phyloP scores from a whole-genome alignment of 116 monocot species.

The Zostera marina region DNA sequence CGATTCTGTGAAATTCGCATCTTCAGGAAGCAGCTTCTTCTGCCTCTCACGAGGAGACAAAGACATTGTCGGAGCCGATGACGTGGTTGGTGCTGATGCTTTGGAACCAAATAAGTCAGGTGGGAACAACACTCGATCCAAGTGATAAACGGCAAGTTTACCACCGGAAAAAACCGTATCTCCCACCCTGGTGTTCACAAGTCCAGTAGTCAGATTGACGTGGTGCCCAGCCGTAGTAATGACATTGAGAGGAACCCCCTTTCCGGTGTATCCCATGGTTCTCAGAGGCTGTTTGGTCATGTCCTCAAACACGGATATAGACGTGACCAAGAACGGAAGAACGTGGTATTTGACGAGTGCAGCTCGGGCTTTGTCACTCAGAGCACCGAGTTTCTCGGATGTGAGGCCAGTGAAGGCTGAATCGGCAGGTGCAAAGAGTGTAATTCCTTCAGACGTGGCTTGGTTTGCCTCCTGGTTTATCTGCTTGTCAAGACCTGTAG shows the following conservation, averaged over 20 bases:
- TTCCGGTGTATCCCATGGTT: slow-evolving; percentile 53
- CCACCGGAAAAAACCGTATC: slow-evolving; percentile 39
- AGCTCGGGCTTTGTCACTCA: slow-evolving; percentile 59
- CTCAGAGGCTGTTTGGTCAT: slow-evolving; percentile 64
- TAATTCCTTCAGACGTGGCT: slow-evolving; percentile 30
- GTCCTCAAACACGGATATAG: slow-evolving; percentile 44
- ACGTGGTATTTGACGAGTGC: slow-evolving; percentile 64
- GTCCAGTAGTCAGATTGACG: slow-evolving; percentile 65
- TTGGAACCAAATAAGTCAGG: slow-evolving; percentile 37
- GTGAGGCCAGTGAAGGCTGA: slow-evolving; percentile 59
- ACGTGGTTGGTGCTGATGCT: slow-evolving; percentile 23
- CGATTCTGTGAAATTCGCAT: background rate
- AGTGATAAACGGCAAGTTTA: slow-evolving; percentile 54
- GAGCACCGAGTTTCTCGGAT: slow-evolving; percentile 63
- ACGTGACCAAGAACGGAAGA: slow-evolving; percentile 19
- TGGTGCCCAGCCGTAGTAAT: slow-evolving; percentile 35
- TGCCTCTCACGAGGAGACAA: background rate
- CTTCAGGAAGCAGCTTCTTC: background rate
- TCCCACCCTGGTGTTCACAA: slow-evolving; percentile 48
- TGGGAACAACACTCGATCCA: slow-evolving; percentile 65
- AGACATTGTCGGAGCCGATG: slow-evolving; percentile 12
- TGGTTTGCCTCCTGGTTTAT: slow-evolving; percentile 69
- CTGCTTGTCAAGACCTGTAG: slow-evolving; percentile 41
- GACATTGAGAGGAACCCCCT: slow-evolving; percentile 44
- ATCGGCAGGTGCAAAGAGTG: slow-evolving; percentile 71